Evolutionary conservation across 192 early-diverging fungal species (phyloP), one percentile per base, ranked within the genome.

Genomic region (Allomyces arbusculus): DNA sequence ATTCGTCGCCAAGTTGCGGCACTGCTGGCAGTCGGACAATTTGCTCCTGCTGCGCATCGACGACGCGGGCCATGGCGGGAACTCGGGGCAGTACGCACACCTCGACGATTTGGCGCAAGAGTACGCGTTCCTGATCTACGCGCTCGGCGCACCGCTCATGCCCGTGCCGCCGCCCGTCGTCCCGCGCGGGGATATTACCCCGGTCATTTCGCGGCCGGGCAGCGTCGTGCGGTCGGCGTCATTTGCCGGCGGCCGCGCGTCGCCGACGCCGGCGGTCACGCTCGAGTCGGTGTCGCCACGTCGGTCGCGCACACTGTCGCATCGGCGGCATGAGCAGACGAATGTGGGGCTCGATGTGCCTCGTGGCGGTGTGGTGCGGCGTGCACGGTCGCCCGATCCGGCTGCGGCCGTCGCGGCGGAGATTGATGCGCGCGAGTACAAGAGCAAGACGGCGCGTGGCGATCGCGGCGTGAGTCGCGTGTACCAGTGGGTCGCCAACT

Each of bases 1-100:
- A 69, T 95, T 80, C 73, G 85, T 93, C 33, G 89, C 93, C 10
- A 78, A 86, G 12, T 63, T 94, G 44, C 77, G 86, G 70, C 78
- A 73, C 20, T 22, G 61, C 16, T 44, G 67, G 24, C 16, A 24
- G 28, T 14, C 14, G 24, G 45, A 44, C 64, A 14, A 28, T 10
- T 65, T 80, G 61, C 24, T 79, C 24, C 66, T 73, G 22, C 43
- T 73, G 33, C 62, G 62, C 1, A 68, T 73, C 28, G 72, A 71
- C 45, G 68, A 73, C 67, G 72, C 62, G 23, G 72, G 72, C 14
- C 72, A 73, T 62, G 72, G 72, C 44, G 72, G 72, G 16, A 71
- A 62, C 23, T 69, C 66, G 20, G 78, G 78, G 10, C 66, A 69
- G 55, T 73, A 73, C 44, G 69, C 71, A 0, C 69, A 62, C 24